Percentiles rank a stretch among this genome's conserved stretches.
Evolutionary conservation across 2,329 filamentous ascomycete genomes (phyloP).

Genomic region (Cyclaneusma minus): DNA sequence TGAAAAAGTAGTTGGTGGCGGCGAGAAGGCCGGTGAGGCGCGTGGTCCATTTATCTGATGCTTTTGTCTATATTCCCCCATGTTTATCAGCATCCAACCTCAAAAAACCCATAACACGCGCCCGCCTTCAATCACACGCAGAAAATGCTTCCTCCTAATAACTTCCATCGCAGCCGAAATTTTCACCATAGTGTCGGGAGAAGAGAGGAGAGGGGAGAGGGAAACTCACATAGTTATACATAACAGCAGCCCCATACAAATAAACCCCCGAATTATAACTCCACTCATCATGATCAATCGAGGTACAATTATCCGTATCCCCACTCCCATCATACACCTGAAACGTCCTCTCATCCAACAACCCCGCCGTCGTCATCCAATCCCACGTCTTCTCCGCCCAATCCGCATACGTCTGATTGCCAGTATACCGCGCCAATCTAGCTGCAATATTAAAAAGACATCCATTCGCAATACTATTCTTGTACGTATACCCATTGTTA

Average conservation of each 20-base stretch:
- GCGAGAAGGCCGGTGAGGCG: constrained; percentile 39
- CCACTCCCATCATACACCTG: constrained; percentile 50
- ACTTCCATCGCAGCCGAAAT: too few relatives aligned
- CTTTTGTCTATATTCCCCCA: constrained; percentile 30
- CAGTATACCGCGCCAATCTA: constrained; percentile 56
- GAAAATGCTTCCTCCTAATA: too few relatives aligned
- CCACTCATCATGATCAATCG: constrained; percentile 47
- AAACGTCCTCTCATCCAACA: constrained; percentile 43
- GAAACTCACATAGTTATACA: constrained; percentile 46
- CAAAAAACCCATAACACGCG: constrained; percentile 8
- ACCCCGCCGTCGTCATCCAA: constrained; percentile 37
- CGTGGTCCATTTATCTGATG: constrained; percentile 34
- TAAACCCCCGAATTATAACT: constrained; percentile 51
- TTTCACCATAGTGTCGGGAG: background rate
- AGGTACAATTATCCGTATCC: constrained; percentile 39
- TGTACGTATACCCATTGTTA: constrained; percentile 66
- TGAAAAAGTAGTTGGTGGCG: constrained; percentile 32
- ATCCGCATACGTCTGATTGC: constrained; percentile 46
- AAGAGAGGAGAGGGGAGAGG: background rate
- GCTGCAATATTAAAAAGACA: constrained; percentile 51
- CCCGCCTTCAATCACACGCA: too few relatives aligned
- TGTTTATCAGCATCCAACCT: constrained; percentile 22
- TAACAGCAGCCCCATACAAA: constrained; percentile 46
- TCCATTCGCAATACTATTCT: constrained; percentile 45
- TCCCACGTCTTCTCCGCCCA: constrained; percentile 47